A percentile compares a stretch with the other conserved stretches of the same genome.
Evolutionary conservation across 2,329 filamentous ascomycete species (phyloP).

Genomic region (Purpureocillium lavendulum): DNA sequence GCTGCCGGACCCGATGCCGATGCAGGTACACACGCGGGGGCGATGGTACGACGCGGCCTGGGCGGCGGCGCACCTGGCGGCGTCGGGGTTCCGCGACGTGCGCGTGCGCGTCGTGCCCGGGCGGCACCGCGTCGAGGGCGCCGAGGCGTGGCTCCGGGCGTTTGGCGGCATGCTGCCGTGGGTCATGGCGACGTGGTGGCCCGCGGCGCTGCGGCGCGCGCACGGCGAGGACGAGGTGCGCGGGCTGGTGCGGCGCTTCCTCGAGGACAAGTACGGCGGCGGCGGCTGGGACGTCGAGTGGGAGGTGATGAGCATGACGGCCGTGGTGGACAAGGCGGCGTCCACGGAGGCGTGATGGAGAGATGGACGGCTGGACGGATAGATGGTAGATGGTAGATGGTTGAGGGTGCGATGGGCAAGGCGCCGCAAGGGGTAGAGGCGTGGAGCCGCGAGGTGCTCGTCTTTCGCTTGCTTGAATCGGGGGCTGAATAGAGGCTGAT

Average conservation of each 20-base stretch:
- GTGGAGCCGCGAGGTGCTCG: too few species aligned
- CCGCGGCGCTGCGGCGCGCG: conserved; percentile 25
- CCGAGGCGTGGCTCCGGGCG: conserved; percentile 23
- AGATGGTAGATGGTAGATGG: too few species aligned
- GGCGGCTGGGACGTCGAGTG: conserved; percentile 16
- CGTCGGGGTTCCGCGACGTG: conserved; percentile 29
- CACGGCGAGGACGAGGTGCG: conserved; percentile 27
- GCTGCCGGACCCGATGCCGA: conserved; percentile 21
- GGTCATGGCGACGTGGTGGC: conserved; percentile 28
- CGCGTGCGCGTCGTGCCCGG: conserved; percentile 21
- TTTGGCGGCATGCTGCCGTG: conserved; percentile 31
- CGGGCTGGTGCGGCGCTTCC: conserved; percentile 22
- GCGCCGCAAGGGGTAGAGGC: too few species aligned
- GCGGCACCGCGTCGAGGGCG: conserved; percentile 19
- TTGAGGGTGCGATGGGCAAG: too few species aligned
- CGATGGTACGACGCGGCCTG: conserved; percentile 31
- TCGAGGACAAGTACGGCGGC: conserved; percentile 29
- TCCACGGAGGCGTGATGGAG: neutral
- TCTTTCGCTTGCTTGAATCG: too few species aligned
- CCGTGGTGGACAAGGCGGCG: conserved; percentile 12
- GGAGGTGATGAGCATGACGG: conserved; percentile 16
- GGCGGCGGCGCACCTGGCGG: conserved; percentile 24
- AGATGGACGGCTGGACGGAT: neutral
- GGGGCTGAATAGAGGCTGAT: too few species aligned
- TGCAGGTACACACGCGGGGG: conserved; percentile 30